phyloP scores from a whole-genome alignment of 176 grass and related monocot species.

The Juncus inflexus region DNA sequence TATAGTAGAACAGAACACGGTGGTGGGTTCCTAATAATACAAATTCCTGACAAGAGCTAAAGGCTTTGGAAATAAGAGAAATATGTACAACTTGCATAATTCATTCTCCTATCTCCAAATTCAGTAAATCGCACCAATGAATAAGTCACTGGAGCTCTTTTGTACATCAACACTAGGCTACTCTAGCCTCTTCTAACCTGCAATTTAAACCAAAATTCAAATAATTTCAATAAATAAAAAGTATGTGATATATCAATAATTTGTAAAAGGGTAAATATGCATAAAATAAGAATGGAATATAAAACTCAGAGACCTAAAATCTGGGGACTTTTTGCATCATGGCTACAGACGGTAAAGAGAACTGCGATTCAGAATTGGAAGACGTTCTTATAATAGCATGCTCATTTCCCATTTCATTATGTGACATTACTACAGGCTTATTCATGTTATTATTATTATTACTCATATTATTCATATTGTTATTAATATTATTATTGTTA shows the following conservation, averaged over 20 bases:
- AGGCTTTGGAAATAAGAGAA: neutral
- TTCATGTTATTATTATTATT: neutral
- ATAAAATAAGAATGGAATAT: conserved; percentile 1
- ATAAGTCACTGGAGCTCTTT: neutral
- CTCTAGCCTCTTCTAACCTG: conserved; percentile 11
- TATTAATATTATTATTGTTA: too few species aligned
- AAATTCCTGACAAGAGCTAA: neutral
- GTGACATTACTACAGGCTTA: conserved; percentile 12
- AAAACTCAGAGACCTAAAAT: conserved; percentile 17
- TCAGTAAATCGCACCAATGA: conserved; percentile 12
- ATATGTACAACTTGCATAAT: conserved; percentile 19
- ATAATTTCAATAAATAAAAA: too few species aligned
- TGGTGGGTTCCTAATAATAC: too few species aligned
- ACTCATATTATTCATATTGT: too few species aligned
- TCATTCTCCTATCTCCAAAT: conserved; percentile 15
- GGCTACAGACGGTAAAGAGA: conserved; percentile 20
- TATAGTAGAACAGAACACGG: too few species aligned
- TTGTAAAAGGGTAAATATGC: too few species aligned
- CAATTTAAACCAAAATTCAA: neutral
- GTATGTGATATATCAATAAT: too few species aligned
- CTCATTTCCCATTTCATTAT: conserved; percentile 22
- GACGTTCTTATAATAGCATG: conserved; percentile 13
- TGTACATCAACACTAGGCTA: conserved; percentile 12
- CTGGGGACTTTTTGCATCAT: conserved; percentile 23
- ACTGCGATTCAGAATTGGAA: conserved; percentile 6